phyloP scores from a whole-genome alignment of 371 early-diverging fungal genomes.

The Lichtheimia hyalospora region DNA sequence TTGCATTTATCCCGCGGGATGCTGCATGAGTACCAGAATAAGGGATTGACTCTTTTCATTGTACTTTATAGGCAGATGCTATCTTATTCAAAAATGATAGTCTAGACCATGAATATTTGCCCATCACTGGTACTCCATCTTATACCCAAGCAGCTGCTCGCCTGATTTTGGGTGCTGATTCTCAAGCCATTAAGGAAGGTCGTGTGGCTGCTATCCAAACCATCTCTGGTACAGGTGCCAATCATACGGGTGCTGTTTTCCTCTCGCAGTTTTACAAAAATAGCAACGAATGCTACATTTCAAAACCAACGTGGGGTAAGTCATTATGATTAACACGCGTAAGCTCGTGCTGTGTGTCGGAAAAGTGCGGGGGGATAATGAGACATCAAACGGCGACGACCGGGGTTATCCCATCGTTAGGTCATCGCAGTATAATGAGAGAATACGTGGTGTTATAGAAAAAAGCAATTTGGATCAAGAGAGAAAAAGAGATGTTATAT shows the following conservation, averaged over 20 bases:
- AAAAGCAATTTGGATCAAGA: too few species aligned
- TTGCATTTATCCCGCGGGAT: neutral
- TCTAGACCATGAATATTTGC: conserved; percentile 92
- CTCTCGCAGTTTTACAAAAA: conserved; percentile 68
- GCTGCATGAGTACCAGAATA: too few species aligned
- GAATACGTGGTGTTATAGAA: too few species aligned
- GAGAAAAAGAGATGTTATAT: too few species aligned
- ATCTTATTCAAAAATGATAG: conserved; percentile 64
- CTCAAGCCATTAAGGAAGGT: conserved; percentile 70
- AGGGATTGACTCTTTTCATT: neutral
- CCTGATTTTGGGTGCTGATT: conserved; percentile 82
- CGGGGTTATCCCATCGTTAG: too few species aligned
- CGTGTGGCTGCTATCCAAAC: conserved; percentile 82
- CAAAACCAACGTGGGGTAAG: conserved; percentile 91
- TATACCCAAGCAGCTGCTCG: conserved; percentile 80
- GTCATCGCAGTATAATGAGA: too few species aligned
- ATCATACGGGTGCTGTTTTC: conserved; percentile 84
- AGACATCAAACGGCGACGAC: too few species aligned
- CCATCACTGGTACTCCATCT: conserved; percentile 77
- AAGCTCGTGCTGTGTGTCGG: neutral
- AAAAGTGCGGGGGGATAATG: too few species aligned
- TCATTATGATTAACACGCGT: neutral
- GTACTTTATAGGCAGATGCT: conserved; percentile 79
- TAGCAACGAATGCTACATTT: conserved; percentile 76
- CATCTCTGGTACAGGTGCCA: conserved; percentile 96